These are phyloP conservation scores for Kodamaea sp. DNA, from an alignment of 1,139 yeast genomes.

Conservation along the genomic window DNA sequence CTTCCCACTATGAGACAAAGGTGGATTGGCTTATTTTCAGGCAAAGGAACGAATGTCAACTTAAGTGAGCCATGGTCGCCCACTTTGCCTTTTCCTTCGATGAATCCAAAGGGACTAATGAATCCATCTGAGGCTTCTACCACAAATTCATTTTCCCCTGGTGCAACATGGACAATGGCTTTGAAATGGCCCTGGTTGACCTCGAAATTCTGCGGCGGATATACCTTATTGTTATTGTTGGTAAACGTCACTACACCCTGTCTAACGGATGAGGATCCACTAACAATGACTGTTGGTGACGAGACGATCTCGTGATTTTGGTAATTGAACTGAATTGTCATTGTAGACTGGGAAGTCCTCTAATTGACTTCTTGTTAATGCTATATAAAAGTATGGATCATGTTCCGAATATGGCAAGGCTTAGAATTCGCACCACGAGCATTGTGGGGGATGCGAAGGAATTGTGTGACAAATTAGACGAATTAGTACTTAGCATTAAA, in stretches of 20 bases:
- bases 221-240: conserved; percentile 47
- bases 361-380: too few relatives aligned
- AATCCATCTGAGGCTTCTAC: conserved; percentile 27
- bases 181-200: conserved; percentile 73
- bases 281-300: conserved; percentile 42
- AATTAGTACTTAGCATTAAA: too few relatives aligned
- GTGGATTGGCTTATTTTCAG: conserved; percentile 77
- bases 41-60: conserved; percentile 58
- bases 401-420: too few relatives aligned
- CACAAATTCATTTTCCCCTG: conserved; percentile 56
- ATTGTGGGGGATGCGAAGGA: too few relatives aligned
- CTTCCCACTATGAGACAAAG: conserved; percentile 73
- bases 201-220: conserved; percentile 73
- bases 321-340: conserved; percentile 39
- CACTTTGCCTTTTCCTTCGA: conserved; percentile 22
- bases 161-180: conserved; percentile 68
- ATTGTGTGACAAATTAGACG: too few relatives aligned
- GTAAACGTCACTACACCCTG: conserved; percentile 34
- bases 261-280: conserved; percentile 27
- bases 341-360: too few relatives aligned
- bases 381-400: too few relatives aligned
- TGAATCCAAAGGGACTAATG: conserved; percentile 32
- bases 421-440: too few relatives aligned
- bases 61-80: conserved; percentile 28
- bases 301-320: conserved; percentile 40